These are phyloP conservation scores for Aspergillus ochraceoroseus DNA, from an alignment of 2,329 filamentous ascomycete species.

Conservation along the genomic window DNA sequence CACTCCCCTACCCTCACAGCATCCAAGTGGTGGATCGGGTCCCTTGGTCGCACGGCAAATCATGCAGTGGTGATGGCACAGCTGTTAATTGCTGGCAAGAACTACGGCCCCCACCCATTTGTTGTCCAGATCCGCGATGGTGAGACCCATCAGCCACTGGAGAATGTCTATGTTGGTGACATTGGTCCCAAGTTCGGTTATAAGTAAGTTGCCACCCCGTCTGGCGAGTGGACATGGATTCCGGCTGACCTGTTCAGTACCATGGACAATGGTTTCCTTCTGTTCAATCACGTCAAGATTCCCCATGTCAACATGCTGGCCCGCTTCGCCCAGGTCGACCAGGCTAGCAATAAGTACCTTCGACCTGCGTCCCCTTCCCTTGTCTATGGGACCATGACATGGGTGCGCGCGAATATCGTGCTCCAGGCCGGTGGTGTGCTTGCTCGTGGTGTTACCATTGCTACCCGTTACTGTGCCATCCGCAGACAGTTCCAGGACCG, in stretches of 20 bases:
- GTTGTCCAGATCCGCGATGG: constrained; percentile 68
- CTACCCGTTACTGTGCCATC: constrained; percentile 67
- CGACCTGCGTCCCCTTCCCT: constrained; percentile 62
- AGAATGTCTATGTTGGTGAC: constrained; percentile 69
- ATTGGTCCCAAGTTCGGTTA: constrained; percentile 77
- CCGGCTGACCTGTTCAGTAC: constrained; percentile 44
- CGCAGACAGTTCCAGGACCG: constrained; percentile 73
- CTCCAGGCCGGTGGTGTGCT: constrained; percentile 67
- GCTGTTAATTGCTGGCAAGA: constrained; percentile 63
- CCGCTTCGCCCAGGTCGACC: constrained; percentile 65
- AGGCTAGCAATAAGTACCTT: constrained; percentile 62
- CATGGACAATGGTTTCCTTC: constrained; percentile 76
- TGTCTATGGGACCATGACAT: constrained; percentile 71
- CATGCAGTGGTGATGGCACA: constrained; percentile 76
- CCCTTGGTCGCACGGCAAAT: constrained; percentile 69
- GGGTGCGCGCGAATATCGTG: constrained; percentile 68
- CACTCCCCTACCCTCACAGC: constrained; percentile 69
- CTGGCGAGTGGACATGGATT: too few species aligned
- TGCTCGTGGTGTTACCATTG: constrained; percentile 72
- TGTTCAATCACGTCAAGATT: constrained; percentile 71
- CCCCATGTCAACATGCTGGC: constrained; percentile 70
- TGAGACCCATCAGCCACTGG: constrained; percentile 63
- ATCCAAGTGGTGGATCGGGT: constrained; percentile 83
- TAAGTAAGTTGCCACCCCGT: constrained; percentile 46
- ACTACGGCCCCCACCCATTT: constrained; percentile 71